phyloP scores from a whole-genome alignment of 2,329 filamentous ascomycete genomes.

The Fusarium tuaranense region DNA sequence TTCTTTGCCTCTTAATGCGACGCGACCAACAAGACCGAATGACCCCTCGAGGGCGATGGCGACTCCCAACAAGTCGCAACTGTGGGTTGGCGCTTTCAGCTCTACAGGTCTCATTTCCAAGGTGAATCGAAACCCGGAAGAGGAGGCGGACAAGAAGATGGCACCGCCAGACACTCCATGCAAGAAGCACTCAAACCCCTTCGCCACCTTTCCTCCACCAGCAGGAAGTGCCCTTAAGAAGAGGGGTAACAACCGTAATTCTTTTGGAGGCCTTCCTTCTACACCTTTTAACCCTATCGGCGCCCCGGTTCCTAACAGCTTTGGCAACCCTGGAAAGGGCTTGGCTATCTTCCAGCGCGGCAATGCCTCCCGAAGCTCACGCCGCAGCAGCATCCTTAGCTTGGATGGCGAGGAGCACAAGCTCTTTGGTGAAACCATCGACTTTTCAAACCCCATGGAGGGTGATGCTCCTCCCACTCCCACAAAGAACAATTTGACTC shows the following conservation, averaged over 20 bases:
- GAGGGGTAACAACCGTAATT: conserved; percentile 72
- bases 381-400: conserved; percentile 80
- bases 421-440: conserved; percentile 49
- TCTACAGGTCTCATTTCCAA: conserved; percentile 97
- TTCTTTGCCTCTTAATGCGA: conserved; percentile 54
- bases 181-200: conserved; percentile 81
- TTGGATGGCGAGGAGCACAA: conserved; percentile 81
- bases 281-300: conserved; percentile 80
- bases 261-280: conserved; percentile 79
- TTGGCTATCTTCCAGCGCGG: conserved; percentile 75
- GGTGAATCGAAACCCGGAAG: conserved; percentile 85
- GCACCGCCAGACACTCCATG: conserved; percentile 95
- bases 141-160: conserved; percentile 69
- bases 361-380: conserved; percentile 56
- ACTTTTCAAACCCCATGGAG: conserved; percentile 45
- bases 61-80: conserved; percentile 63
- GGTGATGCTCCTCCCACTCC: conserved; percentile 91
- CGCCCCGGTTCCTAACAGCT: conserved; percentile 58
- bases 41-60: conserved; percentile 48
- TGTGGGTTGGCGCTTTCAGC: conserved; percentile 86
- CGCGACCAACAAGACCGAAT: conserved; percentile 49
- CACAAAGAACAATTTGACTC: conserved; percentile 75
- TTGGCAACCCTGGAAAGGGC: conserved; percentile 69
- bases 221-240: conserved; percentile 72
- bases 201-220: conserved; percentile 73